phyloP scores from a whole-genome alignment of 2,329 filamentous ascomycete species.

The Cladosporium oxysporum region DNA sequence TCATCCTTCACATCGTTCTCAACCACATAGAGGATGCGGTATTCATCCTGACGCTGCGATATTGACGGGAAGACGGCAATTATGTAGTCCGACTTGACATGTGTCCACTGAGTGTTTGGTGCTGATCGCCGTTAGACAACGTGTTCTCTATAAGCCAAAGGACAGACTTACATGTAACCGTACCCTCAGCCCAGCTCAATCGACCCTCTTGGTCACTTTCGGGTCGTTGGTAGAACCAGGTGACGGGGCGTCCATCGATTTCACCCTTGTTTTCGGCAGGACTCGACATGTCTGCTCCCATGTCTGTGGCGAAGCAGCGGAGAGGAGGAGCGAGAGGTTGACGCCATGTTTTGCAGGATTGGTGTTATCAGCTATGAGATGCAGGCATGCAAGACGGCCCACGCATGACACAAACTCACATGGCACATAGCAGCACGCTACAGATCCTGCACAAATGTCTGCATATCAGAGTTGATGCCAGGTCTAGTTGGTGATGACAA shows the following conservation, averaged over 20 bases:
- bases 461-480: neutral
- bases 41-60: constrained; percentile 21
- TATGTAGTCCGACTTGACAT: constrained; percentile 28
- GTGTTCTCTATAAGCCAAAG: neutral
- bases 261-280: constrained; percentile 27
- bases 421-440: constrained; percentile 15
- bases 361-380: constrained; percentile 11
- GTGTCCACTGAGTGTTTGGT: constrained; percentile 24
- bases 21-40: constrained; percentile 30
- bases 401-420: constrained; percentile 11
- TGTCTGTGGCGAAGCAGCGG: constrained; percentile 2
- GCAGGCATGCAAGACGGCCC: constrained; percentile 1
- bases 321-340: neutral
- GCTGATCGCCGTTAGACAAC: constrained; percentile 17
- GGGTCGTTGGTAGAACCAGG: constrained; percentile 29
- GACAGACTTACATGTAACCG: constrained; percentile 26
- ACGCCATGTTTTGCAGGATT: constrained; percentile 11
- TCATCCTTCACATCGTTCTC: constrained; percentile 26
- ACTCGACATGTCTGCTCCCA: constrained; percentile 28
- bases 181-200: constrained; percentile 29
- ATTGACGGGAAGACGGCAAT: constrained; percentile 27
- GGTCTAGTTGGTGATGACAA: neutral
- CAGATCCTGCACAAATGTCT: neutral
- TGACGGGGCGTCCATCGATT: constrained; percentile 31
- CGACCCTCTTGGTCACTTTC: constrained; percentile 24